Conservation (phyloP, 768 basidiomycete species). For the Termitomyces bulborhizus region DNA sequence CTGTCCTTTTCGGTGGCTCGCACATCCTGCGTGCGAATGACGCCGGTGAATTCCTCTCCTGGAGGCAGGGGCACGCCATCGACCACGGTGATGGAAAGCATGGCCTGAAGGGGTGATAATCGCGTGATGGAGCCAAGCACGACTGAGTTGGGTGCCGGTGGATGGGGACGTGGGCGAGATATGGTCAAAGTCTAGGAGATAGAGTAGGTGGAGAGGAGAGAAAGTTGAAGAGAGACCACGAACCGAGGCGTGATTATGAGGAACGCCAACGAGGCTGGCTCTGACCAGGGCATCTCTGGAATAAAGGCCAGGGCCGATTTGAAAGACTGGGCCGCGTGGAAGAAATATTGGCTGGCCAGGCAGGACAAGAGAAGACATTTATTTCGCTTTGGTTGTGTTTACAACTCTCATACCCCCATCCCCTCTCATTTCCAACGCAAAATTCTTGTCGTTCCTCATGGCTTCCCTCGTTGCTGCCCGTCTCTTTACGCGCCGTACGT, state of each 20-base stretch:
- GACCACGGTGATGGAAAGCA: constrained; percentile 78
- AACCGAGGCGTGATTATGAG: constrained; percentile 59
- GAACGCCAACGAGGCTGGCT: constrained; percentile 66
- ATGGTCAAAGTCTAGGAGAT: constrained; percentile 52
- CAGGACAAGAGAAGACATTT: constrained; percentile 32
- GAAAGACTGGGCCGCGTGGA: constrained; percentile 47
- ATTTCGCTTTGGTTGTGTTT: constrained; percentile 26
- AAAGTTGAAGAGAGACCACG: constrained; percentile 29
- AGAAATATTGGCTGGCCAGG: constrained; percentile 75
- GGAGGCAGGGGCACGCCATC: constrained; percentile 77
- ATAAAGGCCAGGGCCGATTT: constrained; percentile 65
- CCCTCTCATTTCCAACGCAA: constrained; percentile 12
- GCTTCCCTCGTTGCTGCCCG: constrained; percentile 55
- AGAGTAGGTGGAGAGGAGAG: constrained; percentile 10
- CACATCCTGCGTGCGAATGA: constrained; percentile 85
- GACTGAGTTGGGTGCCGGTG: constrained; percentile 68
- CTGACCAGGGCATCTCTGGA: constrained; percentile 53
- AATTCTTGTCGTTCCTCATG: constrained; percentile 35
- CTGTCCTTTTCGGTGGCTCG: constrained; percentile 87
- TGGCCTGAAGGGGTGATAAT: constrained; percentile 77
- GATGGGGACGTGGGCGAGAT: constrained; percentile 61
- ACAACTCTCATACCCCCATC: constrained; percentile 8
- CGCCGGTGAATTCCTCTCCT: constrained; percentile 86
- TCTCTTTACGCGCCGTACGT: constrained; percentile 58
- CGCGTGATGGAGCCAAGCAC: constrained; percentile 81